Evolutionary conservation across 129 eudicot genomes (phyloP), one percentile per base, ranked within the genome.

Genomic region (Saussurea involucrata): DNA sequence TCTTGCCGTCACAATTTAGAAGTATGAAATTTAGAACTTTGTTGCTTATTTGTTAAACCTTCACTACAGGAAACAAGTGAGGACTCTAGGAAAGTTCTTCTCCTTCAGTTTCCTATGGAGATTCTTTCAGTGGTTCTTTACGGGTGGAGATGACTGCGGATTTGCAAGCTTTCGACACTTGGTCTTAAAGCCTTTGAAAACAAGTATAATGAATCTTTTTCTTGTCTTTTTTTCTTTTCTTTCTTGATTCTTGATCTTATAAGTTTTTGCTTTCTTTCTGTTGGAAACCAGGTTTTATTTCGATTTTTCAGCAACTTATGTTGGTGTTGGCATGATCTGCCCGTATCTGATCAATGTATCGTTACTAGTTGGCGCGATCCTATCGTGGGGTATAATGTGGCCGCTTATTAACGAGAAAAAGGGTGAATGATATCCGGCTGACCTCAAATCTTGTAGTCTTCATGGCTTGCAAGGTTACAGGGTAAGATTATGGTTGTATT

Each of bases 351-450:
- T 83, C 40, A 83, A 83, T 10, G 87, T 79, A 49, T 79, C 81
- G 0, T 63, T 83, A 25, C 57, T 83, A 32, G 76, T 83, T 10
- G 99, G 99, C 69, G 86, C 97, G 21, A 89, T 95, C 68, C 86
- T 95, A 27, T 95, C 99, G 5, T 92, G 97, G 97, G 99, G 97
- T 64, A 68, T 95, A 74, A 95, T 95, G 99, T 95, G 97, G 99
- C 99, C 99, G 9, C 96, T 95, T 31, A 95, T 95, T 31, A 32
- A 72, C 42, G 78, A 85, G 64, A 85, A 81, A 72, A 86, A 80
- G 75, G 99, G 99, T 13, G 79, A 92, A 31, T 95, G 99, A 96
- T 95, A 81, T 75, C 67, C 89, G 55, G 96, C 96, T 33, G 83
- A 85, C 4, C 76, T 81, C 21, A 28, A 36, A 4, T 4, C 81